Conservation (phyloP, 2,329 filamentous ascomycete species). For the Fusarium piperis region DNA sequence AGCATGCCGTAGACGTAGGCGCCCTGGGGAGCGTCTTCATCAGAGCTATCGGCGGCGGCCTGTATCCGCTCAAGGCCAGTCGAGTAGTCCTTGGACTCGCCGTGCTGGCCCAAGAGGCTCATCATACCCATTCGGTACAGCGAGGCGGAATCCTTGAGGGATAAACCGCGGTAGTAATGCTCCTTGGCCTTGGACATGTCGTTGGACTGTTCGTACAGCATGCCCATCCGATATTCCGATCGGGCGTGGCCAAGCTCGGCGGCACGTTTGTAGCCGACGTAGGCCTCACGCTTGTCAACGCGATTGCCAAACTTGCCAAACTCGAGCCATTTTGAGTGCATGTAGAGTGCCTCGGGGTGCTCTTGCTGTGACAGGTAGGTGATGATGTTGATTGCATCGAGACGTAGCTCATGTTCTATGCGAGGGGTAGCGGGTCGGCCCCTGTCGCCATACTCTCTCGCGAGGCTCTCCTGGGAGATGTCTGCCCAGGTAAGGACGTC, state of each 20-base stretch:
- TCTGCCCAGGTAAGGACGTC: slow-evolving; percentile 92
- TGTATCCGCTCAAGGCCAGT: slow-evolving; percentile 84
- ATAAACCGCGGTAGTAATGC: slow-evolving; percentile 87
- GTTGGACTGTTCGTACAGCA: slow-evolving; percentile 96
- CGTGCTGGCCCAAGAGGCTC: slow-evolving; percentile 92
- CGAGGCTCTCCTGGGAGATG: slow-evolving; percentile 79
- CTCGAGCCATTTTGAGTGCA: slow-evolving; percentile 95
- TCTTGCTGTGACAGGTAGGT: slow-evolving; percentile 88
- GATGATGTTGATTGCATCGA: slow-evolving; percentile 92
- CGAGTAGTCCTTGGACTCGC: slow-evolving; percentile 82
- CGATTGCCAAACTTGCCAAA: slow-evolving; percentile 95
- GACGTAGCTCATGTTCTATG: slow-evolving; percentile 85
- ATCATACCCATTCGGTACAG: slow-evolving; percentile 94
- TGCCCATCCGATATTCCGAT: slow-evolving; percentile 96
- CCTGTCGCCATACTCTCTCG: slow-evolving; percentile 65
- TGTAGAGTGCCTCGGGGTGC: slow-evolving; percentile 93
- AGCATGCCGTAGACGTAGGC: slow-evolving; percentile 97
- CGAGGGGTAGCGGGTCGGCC: slow-evolving; percentile 81
- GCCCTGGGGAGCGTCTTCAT: slow-evolving; percentile 96
- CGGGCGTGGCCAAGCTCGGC: slow-evolving; percentile 86
- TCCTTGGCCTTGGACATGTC: slow-evolving; percentile 90
- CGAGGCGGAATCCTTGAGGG: slow-evolving; percentile 86
- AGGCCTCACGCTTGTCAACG: slow-evolving; percentile 94
- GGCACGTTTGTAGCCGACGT: slow-evolving; percentile 85
- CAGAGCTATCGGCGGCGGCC: slow-evolving; percentile 83